Conservation (phyloP, 1,139 yeast species). For the Suhomyces coccinellae region DNA sequence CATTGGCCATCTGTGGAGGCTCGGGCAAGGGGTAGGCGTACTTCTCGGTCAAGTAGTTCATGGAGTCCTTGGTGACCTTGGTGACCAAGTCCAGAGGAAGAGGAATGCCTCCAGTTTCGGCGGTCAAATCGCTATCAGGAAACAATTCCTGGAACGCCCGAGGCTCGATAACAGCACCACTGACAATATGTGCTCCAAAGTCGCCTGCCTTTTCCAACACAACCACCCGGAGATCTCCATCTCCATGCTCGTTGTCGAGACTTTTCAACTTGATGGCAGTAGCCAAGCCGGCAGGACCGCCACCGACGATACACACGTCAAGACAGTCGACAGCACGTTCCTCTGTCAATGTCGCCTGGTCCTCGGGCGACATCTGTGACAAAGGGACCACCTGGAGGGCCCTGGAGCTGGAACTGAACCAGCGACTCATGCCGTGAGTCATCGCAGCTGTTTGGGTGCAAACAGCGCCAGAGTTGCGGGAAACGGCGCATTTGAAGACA, state of each 20-base stretch:
- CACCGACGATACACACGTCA: slow-evolving; percentile 95
- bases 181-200: slow-evolving; percentile 85
- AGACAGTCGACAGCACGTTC: slow-evolving; percentile 82
- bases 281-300: slow-evolving; percentile 96
- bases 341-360: slow-evolving; percentile 46
- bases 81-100: slow-evolving; percentile 76
- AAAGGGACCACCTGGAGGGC: slow-evolving; percentile 2
- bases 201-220: slow-evolving; percentile 92
- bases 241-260: slow-evolving; percentile 67
- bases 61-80: slow-evolving; percentile 63
- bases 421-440: slow-evolving; percentile 1
- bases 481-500: too few relatives aligned
- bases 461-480: neutral
- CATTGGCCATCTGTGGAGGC: slow-evolving; percentile 87
- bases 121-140: slow-evolving; percentile 64
- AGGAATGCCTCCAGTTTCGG: slow-evolving; percentile 56
- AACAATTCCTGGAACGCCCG: slow-evolving; percentile 79
- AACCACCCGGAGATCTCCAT: slow-evolving; percentile 74
- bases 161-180: slow-evolving; percentile 95
- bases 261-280: slow-evolving; percentile 90
- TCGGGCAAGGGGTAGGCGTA: slow-evolving; percentile 75
- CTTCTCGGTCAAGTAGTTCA: slow-evolving; percentile 65
- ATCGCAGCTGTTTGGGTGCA: neutral
- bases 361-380: slow-evolving; percentile 34
- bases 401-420: neutral